These are phyloP conservation scores for Oryza brachyantha DNA, from an alignment of 176 grass and related monocot genomes.

Conservation along the genomic window DNA sequence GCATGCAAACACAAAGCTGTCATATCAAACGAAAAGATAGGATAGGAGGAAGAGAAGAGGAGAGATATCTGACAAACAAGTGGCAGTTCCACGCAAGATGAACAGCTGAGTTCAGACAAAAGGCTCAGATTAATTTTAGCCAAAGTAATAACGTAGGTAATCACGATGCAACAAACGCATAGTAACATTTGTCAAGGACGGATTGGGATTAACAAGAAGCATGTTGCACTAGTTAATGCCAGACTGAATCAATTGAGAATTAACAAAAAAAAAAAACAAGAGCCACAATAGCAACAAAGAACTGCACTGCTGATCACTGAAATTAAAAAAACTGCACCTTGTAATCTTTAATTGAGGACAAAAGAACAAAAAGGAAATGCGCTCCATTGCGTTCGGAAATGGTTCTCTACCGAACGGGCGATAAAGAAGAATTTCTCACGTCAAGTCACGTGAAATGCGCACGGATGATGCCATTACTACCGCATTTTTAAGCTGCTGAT, in stretches of 20 bases:
- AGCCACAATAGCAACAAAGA: neutral
- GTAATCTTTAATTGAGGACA: neutral
- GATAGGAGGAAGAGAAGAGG: neutral
- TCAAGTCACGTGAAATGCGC: slow-evolving; percentile 40
- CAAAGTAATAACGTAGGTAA: neutral
- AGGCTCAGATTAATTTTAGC: neutral
- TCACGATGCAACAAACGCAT: neutral
- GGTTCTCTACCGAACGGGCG: slow-evolving; percentile 32
- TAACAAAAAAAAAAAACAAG: no score
- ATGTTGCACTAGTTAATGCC: neutral
- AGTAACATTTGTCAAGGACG: neutral
- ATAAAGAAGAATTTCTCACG: slow-evolving; percentile 19
- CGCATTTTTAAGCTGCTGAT: neutral
- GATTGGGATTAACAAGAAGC: slow-evolving; percentile 1
- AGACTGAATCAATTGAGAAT: neutral
- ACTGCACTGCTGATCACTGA: neutral
- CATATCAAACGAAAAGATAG: neutral
- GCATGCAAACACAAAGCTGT: neutral
- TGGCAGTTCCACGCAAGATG: slow-evolving; percentile 10
- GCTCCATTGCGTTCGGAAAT: slow-evolving; percentile 16
- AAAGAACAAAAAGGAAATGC: neutral
- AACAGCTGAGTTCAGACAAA: neutral
- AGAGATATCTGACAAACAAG: neutral
- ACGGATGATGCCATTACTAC: neutral
- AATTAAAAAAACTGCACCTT: neutral